Evolutionary conservation across 176 grass and related monocot genomes (phyloP).

Genomic region (Oryza glaberrima): DNA sequence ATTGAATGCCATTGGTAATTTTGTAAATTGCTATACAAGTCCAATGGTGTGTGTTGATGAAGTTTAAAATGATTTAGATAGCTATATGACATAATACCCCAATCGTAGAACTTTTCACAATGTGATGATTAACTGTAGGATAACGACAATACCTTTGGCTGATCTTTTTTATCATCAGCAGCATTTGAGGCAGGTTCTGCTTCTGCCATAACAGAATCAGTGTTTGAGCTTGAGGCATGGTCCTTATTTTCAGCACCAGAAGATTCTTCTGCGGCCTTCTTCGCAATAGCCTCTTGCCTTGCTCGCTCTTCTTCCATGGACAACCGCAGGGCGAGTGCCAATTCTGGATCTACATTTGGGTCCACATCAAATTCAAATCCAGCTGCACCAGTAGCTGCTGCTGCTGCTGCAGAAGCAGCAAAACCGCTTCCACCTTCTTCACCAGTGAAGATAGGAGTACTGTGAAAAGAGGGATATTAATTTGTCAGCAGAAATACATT

Average conservation of each 20-base stretch:
- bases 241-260: conserved; percentile 62
- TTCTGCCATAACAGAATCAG: conserved; percentile 72
- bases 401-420: conserved; percentile 91
- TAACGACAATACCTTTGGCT: conserved; percentile 44
- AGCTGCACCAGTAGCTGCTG: conserved; percentile 78
- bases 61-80: conserved; percentile 6
- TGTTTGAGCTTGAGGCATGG: conserved; percentile 53
- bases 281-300: conserved; percentile 84
- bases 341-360: conserved; percentile 94
- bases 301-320: conserved; percentile 99
- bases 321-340: conserved; percentile 85
- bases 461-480: conserved; percentile 40
- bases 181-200: conserved; percentile 42
- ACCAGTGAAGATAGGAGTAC: conserved; percentile 96
- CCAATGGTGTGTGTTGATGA: neutral
- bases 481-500: neutral
- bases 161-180: conserved; percentile 57
- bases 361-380: conserved; percentile 98
- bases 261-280: conserved; percentile 70
- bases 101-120: neutral
- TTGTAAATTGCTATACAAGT: neutral
- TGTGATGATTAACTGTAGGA: neutral
- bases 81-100: neutral
- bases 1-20: conserved; percentile 11
- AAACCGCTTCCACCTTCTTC: conserved; percentile 96